Evolutionary conservation across 1,284 basidiomycete species (phyloP).

Genomic region (Naganishia cerealis): DNA sequence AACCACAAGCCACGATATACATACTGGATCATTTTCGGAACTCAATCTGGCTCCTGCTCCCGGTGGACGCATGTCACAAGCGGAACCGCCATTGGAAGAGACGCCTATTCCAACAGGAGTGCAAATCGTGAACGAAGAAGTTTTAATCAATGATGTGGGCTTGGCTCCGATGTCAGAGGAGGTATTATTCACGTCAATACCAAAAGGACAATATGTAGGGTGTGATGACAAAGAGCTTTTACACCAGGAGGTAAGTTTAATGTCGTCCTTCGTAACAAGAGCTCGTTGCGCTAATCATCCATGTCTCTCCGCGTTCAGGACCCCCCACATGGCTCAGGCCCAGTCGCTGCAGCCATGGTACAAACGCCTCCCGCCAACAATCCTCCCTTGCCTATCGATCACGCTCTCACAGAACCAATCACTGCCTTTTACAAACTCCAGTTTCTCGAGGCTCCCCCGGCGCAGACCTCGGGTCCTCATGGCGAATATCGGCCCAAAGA

Average conservation of each 20-base stretch:
- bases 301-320: too few species aligned
- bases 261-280: too few species aligned
- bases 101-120: constrained; percentile 17
- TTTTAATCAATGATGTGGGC: constrained; percentile 18
- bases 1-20: background rate
- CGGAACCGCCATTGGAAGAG: constrained; percentile 1
- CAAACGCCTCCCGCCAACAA: constrained; percentile 13
- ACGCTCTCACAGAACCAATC: constrained; percentile 52
- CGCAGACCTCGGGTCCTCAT: constrained; percentile 20
- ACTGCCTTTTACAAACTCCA: constrained; percentile 55
- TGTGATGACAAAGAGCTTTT: background rate
- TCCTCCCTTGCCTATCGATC: constrained; percentile 50
- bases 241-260: background rate
- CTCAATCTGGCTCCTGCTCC: constrained; percentile 14
- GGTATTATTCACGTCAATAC: background rate
- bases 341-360: constrained; percentile 5
- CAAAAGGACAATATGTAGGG: background rate
- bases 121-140: constrained; percentile 25
- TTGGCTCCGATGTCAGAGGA: constrained; percentile 8
- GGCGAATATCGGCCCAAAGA: constrained; percentile 46
- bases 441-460: constrained; percentile 38
- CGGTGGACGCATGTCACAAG: background rate
- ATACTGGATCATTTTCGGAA: background rate
- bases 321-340: background rate
- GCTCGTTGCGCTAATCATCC: background rate